Evolutionary conservation across 2,329 filamentous ascomycete species (phyloP).

Genomic region (Aspergillus piperis): DNA sequence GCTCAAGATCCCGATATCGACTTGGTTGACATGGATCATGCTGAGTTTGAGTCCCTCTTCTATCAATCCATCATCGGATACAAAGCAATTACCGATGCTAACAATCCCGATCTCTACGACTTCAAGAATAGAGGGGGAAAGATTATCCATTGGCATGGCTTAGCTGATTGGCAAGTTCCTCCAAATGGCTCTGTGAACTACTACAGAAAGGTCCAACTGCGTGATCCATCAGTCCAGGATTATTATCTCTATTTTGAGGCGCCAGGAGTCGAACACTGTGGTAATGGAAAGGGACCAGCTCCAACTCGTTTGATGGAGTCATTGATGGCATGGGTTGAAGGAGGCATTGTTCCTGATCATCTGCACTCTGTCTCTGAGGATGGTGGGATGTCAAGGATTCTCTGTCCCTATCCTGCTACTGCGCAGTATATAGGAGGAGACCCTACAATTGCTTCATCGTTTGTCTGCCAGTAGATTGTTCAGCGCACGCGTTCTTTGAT

Average conservation of each 20-base stretch:
- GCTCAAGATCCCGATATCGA: not conserved
- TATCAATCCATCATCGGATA: conserved; percentile 29
- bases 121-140: conserved; percentile 42
- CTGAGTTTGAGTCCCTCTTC: conserved; percentile 14
- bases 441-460: not conserved
- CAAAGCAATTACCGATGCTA: conserved; percentile 34
- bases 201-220: conserved; percentile 33
- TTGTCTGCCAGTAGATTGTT: not conserved
- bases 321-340: conserved; percentile 17
- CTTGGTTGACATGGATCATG: not conserved
- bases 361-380: conserved; percentile 31
- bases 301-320: conserved; percentile 5
- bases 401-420: not conserved
- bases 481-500: no score
- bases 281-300: conserved; percentile 24
- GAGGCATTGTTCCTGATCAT: conserved; percentile 11
- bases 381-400: not conserved
- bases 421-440: not conserved
- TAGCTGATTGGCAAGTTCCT: conserved; percentile 40
- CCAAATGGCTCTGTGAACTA: conserved; percentile 37
- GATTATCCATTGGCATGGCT: conserved; percentile 46
- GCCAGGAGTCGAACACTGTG: conserved; percentile 38
- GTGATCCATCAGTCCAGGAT: conserved; percentile 27
- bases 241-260: conserved; percentile 41
- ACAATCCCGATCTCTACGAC: conserved; percentile 37